A percentile compares a stretch with the other conserved stretches of the same genome.
Evolutionary conservation across 225 moss, liverwort and hornwort species (phyloP).

Genomic region (Anthoceros angustus): DNA sequence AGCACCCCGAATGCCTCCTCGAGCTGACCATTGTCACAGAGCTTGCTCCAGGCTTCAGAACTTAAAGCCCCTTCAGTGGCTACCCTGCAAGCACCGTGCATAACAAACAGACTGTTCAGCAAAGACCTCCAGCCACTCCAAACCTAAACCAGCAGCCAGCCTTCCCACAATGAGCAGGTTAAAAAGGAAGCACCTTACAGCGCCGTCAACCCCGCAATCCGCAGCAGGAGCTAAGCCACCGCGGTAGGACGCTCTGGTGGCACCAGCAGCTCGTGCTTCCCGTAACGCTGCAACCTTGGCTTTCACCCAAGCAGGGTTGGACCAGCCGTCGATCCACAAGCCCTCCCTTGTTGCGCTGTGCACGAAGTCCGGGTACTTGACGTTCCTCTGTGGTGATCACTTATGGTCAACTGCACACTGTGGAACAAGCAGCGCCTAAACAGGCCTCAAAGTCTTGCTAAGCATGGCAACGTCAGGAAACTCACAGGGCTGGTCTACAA

Average conservation of each 20-base stretch:
- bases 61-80: neutral
- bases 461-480: neutral
- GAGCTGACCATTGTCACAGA: neutral
- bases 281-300: neutral
- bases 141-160: neutral
- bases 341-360: neutral
- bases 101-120: neutral
- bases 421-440: neutral
- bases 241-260: neutral
- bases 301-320: neutral
- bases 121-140: neutral
- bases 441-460: neutral
- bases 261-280: neutral
- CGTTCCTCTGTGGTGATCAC: neutral
- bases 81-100: neutral
- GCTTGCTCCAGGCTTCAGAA: neutral
- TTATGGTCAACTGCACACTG: constrained; percentile 4
- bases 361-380: constrained; percentile 1
- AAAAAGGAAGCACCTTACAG: neutral
- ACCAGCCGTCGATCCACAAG: neutral
- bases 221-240: neutral
- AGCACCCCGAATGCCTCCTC: neutral
- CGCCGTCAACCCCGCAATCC: neutral
- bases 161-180: neutral
- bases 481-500: neutral